Base-by-base conservation (phyloP, 2,329 filamentous ascomycete species). In the Penicillium sp. region DNA sequence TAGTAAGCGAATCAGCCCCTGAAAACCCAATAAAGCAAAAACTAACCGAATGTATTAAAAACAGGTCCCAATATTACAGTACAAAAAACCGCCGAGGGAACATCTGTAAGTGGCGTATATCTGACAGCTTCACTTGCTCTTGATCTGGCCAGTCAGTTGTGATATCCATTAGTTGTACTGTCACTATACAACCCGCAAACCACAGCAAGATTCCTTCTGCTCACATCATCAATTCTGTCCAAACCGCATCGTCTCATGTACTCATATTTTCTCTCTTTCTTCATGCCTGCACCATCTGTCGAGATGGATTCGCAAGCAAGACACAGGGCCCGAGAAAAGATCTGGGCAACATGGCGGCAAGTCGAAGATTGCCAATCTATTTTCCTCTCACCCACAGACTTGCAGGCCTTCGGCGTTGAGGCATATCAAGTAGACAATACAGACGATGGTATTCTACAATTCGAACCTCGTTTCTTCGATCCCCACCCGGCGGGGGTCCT, bases 291-390 rank as follows among this genome's bases (percentile, higher is more conserved):
- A 18, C 36, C 11, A 40, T 14, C 22, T 40, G 20, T 20, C 20
- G 18, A 40, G 36, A 40, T 22, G 36, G 36, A 40, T 24, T 24
- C 20, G 36, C 24, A 40, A 13, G 36, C 10, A 40, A 40, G 22
- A 24, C 13, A 24, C 18, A 40, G 13, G 36, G 22, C 18, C 13
- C 24, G n/a, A 20, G 35, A 40, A 40, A 24, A 5, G 2, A 3
- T 40, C 8, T 24, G 2, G 18, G 36, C 36, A 24, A 69, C 48
- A 45, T 20, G 13, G 4, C 43, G 5, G 16, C 43, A 45, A 33
- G 5, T 45, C 20, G 16, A 33, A 31, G 6, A 20, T 20, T 24
- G 43, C 43, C 9, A 45, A 45, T 24, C 43, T 33, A 24, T 22
- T 11, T 45, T 33, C 28, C 27, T 45, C 20, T 33, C 43, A 20